Conservation (phyloP, 257 asterid genomes). For the Cruciata laevipes region DNA sequence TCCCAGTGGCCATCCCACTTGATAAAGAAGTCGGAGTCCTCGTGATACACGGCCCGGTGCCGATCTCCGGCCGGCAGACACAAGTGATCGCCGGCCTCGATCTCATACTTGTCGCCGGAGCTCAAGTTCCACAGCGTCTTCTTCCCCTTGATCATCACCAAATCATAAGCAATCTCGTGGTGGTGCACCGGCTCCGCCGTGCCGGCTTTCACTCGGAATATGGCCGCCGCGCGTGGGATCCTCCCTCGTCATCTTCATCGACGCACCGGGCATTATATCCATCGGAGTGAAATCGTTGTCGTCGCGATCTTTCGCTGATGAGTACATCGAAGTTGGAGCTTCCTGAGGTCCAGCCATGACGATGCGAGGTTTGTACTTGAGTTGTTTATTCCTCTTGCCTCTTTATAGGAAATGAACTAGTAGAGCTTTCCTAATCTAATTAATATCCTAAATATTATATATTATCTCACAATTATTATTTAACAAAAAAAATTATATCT, state of each 20-base stretch:
- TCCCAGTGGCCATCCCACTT: conserved; percentile 79
- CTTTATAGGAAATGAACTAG: too few species aligned
- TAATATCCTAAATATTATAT: too few species aligned
- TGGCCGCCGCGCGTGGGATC: conserved; percentile 76
- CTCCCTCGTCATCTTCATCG: conserved; percentile 28
- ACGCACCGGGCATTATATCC: too few species aligned
- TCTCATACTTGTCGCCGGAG: conserved; percentile 43
- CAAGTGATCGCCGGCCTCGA: conserved; percentile 65
- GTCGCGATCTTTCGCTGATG: too few species aligned
- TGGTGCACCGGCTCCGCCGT: conserved; percentile 87
- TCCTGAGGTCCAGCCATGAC: too few species aligned
- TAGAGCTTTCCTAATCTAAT: too few species aligned
- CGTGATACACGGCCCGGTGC: conserved; percentile 64
- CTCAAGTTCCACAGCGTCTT: conserved; percentile 77
- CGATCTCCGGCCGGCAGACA: conserved; percentile 80
- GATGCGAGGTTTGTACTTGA: too few species aligned
- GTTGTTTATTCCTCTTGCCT: too few species aligned
- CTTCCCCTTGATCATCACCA: conserved; percentile 67
- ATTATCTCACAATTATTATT: too few species aligned
- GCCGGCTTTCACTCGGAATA: conserved; percentile 69
- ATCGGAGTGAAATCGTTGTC: too few species aligned
- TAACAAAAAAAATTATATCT: too few species aligned
- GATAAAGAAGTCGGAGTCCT: conserved; percentile 81
- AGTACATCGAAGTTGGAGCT: too few species aligned
- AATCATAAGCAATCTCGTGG: conserved; percentile 78